These are phyloP conservation scores for Botrytis paeoniae DNA, from an alignment of 2,329 filamentous ascomycete genomes.

Conservation along the genomic window DNA sequence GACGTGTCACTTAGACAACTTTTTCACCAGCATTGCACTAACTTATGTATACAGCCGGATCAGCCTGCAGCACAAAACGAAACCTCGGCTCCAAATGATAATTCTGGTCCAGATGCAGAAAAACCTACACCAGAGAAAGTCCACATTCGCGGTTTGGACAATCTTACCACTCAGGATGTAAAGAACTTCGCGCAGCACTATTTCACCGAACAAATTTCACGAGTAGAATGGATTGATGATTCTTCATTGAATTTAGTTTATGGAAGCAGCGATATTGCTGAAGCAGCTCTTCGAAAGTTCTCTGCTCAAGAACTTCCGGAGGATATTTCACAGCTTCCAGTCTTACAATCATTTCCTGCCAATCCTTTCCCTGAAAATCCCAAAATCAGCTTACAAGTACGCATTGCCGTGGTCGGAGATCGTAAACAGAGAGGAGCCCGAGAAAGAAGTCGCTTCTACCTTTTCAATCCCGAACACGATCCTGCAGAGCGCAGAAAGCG, in stretches of 20 bases:
- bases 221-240: conserved; percentile 94
- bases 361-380: conserved; percentile 67
- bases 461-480: conserved; percentile 86
- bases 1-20: neutral
- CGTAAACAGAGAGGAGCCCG: conserved; percentile 77
- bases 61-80: conserved; percentile 24
- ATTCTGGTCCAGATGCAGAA: conserved; percentile 27
- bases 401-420: conserved; percentile 72
- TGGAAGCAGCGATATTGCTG: conserved; percentile 50
- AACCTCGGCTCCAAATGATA: conserved; percentile 33
- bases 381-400: conserved; percentile 66
- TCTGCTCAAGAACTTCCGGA: conserved; percentile 45
- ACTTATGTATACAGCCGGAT: conserved; percentile 21
- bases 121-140: conserved; percentile 33
- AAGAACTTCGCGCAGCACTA: conserved; percentile 70
- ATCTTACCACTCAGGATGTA: conserved; percentile 76
- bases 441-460: conserved; percentile 83
- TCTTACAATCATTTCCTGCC: conserved; percentile 64
- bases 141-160: conserved; percentile 80
- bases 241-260: conserved; percentile 85
- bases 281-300: conserved; percentile 54
- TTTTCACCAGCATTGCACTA: neutral
- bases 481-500: conserved; percentile 67
- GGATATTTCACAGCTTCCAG: conserved; percentile 54
- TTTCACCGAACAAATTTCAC: conserved; percentile 55